phyloP scores from a whole-genome alignment of 768 basidiomycete species.

The Termitomyces sp. region DNA sequence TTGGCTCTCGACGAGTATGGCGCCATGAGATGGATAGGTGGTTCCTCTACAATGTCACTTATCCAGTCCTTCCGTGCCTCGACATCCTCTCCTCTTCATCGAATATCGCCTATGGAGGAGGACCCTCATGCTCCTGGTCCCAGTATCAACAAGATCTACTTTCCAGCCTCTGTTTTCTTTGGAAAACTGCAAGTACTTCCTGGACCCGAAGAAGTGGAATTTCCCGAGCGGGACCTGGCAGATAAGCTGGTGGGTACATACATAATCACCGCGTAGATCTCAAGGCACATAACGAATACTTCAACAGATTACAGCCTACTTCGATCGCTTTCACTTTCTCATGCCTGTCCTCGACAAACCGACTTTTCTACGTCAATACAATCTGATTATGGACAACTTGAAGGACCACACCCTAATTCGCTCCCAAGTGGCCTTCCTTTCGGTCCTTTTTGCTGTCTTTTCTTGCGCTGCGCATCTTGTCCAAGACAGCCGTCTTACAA shows the following conservation, averaged over 20 bases:
- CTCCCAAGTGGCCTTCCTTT: slow-evolving; percentile 70
- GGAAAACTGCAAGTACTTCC: slow-evolving; percentile 83
- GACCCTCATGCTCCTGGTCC: slow-evolving; percentile 77
- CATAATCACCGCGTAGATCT: slow-evolving; percentile 12
- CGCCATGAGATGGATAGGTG: slow-evolving; percentile 89
- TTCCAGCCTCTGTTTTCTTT: slow-evolving; percentile 84
- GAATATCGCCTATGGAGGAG: slow-evolving; percentile 81
- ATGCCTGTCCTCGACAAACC: slow-evolving; percentile 88
- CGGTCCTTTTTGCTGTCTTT: slow-evolving; percentile 84
- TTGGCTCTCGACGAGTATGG: slow-evolving; percentile 87
- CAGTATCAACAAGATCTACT: slow-evolving; percentile 82
- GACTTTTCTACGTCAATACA: slow-evolving; percentile 72
- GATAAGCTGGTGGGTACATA: slow-evolving; percentile 75
- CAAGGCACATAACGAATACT: slow-evolving; percentile 19
- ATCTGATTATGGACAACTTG: slow-evolving; percentile 68
- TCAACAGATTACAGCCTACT: slow-evolving; percentile 79
- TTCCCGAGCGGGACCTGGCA: slow-evolving; percentile 78
- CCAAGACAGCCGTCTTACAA: slow-evolving; percentile 63
- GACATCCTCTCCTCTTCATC: slow-evolving; percentile 70
- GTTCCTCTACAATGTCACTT: slow-evolving; percentile 88
- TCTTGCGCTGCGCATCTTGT: slow-evolving; percentile 83
- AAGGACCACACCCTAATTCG: slow-evolving; percentile 50
- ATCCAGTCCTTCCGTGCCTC: slow-evolving; percentile 83
- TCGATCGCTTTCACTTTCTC: slow-evolving; percentile 81
- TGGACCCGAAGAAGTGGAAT: slow-evolving; percentile 83